Evolutionary conservation across 495 filamentous ascomycete species (phyloP), one percentile per base, ranked within the genome.

Genomic region (Neurospora sp.): DNA sequence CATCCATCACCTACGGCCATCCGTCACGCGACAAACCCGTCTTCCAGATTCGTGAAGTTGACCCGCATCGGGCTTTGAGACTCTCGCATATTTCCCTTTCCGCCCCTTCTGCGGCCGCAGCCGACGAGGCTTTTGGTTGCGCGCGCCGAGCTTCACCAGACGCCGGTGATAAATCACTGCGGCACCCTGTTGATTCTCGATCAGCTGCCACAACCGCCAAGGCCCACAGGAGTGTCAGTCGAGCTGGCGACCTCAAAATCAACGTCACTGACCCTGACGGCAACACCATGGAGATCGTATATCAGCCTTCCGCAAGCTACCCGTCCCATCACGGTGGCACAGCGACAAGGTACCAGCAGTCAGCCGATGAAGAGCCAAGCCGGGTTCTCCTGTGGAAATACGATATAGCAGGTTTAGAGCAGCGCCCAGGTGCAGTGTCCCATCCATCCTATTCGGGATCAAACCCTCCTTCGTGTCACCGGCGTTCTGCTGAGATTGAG

Each of bases 331-430:
- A 82, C 61, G 76, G 61, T 27, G 83, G 81, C 59, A 79, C 80
- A 27, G 77, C 80, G 37, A 72, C 80, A 6, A 78, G 79, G n/a
- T 71, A 72, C 1, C 78, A 76, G 4, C 80, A 81, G 31, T 80
- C 81, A 9, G 83, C 82, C 27, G 72, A 78, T 10, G 81, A 82
- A 18, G 81, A 87, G 73, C 82, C 78, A n/a, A 80, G 75, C 71
- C 81, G 85, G 41, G 84, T 87, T 35, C 75, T 87, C 37, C 77
- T 82, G 44, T 88, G 86, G 86, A 85, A 86, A 70, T 78, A 84
- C 70, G 81, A 86, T 72, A 80, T 84, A 41, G 83, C 80, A 38
- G 47, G 68, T 59, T 81, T 73, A 41, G 73, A 73, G 8, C 31
- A 65, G 20, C 39, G 71, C 16, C 16, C 74, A 2, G 35, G 59